Conservation (phyloP, 1,284 basidiomycete species). For the Microbotryum violaceum region DNA sequence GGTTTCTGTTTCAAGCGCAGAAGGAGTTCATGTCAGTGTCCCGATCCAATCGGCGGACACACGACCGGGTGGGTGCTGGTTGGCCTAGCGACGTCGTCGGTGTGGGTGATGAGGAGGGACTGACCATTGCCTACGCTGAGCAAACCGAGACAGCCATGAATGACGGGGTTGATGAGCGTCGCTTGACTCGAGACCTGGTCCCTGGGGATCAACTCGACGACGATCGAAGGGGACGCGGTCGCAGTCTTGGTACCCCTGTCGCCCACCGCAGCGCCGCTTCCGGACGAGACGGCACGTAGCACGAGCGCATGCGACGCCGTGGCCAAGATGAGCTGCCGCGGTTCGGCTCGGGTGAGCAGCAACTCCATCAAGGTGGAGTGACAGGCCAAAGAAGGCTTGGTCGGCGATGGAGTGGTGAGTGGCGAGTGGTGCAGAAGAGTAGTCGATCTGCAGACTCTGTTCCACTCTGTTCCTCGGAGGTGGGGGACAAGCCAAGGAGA, state of each 20-base stretch:
- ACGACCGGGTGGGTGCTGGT: neutral
- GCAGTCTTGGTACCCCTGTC: neutral
- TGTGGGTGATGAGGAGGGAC: slow-evolving; percentile 14
- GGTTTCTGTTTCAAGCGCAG: slow-evolving; percentile 50
- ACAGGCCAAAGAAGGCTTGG: no score
- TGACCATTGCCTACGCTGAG: slow-evolving; percentile 45
- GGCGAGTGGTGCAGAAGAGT: no score
- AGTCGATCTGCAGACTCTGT: no score
- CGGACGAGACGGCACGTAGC: slow-evolving; percentile 12
- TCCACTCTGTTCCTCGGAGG: no score
- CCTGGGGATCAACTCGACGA: slow-evolving; percentile 73
- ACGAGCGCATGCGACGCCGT: neutral
- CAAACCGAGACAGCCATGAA: slow-evolving; percentile 57
- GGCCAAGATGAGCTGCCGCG: neutral
- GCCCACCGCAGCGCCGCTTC: slow-evolving; percentile 10
- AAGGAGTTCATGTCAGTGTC: neutral
- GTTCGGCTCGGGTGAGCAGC: neutral
- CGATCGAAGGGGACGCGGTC: slow-evolving; percentile 36
- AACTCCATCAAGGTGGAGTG: no score
- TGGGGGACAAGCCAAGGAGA: no score
- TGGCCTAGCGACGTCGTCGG: neutral
- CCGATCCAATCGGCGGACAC: neutral
- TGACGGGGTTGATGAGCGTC: slow-evolving; percentile 52
- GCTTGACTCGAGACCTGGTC: slow-evolving; percentile 55
- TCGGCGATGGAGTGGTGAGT: no score